phyloP scores from a whole-genome alignment of 129 eudicot species.

The Artemisia tridentata region DNA sequence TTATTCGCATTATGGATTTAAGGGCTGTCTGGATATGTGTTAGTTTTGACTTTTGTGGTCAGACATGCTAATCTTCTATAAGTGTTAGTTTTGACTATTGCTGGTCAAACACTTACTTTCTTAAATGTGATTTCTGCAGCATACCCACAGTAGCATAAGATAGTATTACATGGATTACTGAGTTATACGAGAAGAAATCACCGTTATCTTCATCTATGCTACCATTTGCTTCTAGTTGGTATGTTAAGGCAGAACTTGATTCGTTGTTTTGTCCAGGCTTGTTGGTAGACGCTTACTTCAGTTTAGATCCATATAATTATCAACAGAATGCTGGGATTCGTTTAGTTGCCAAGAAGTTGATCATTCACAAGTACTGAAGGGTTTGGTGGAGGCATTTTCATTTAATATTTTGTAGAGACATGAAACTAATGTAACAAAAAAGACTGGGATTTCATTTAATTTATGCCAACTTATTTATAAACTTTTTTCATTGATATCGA shows the following conservation, averaged over 20 bases:
- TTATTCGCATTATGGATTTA: too few species aligned
- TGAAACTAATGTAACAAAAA: not conserved
- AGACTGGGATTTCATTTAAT: too few species aligned
- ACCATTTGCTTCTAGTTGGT: slow-evolving; percentile 48
- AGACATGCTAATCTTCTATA: not conserved
- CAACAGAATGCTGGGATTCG: slow-evolving; percentile 85
- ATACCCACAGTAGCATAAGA: slow-evolving; percentile 59
- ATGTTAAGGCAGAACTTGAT: slow-evolving; percentile 57
- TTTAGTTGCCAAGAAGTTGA: slow-evolving; percentile 74
- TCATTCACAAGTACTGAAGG: slow-evolving; percentile 33
- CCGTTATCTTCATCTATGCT: slow-evolving; percentile 17
- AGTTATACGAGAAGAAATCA: slow-evolving; percentile 63
- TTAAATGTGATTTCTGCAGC: slow-evolving; percentile 39
- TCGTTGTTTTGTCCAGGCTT: slow-evolving; percentile 52
- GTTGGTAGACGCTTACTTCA: slow-evolving; percentile 63
- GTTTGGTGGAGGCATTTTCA: not conserved
- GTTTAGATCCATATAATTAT: slow-evolving; percentile 67
- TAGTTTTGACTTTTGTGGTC: not conserved
- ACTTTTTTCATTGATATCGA: not conserved
- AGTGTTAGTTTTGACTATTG: not conserved
- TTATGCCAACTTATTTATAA: not conserved
- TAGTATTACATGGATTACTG: slow-evolving; percentile 50
- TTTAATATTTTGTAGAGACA: not conserved
- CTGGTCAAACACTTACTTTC: not conserved
- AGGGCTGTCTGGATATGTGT: too few species aligned